These are phyloP conservation scores for Aspergillus candidus DNA, from an alignment of 2,329 filamentous ascomycete species.

Conservation along the genomic window DNA sequence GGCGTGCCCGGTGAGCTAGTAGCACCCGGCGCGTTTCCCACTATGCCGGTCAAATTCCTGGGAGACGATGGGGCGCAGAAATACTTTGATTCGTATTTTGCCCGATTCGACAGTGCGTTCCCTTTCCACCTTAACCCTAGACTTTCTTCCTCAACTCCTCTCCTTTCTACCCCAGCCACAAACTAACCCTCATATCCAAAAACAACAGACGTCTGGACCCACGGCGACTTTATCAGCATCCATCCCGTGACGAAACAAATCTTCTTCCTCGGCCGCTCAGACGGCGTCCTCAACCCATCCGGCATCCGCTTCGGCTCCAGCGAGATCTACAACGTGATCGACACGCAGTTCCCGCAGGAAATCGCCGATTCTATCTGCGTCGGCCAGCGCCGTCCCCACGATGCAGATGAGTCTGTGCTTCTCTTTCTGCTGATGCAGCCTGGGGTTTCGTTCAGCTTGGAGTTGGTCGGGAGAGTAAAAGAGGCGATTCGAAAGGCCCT, in stretches of 20 bases:
- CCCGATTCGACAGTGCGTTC: conserved; percentile 46
- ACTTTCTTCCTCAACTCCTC: neutral
- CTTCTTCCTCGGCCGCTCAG: conserved; percentile 39
- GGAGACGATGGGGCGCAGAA: conserved; percentile 47
- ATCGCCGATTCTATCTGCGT: conserved; percentile 72
- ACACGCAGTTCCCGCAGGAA: conserved; percentile 51
- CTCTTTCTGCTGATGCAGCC: conserved; percentile 56
- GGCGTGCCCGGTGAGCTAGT: conserved; percentile 72
- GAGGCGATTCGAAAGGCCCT: conserved; percentile 59
- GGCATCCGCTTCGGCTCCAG: conserved; percentile 77
- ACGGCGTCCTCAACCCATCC: conserved; percentile 73
- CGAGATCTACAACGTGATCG: conserved; percentile 70
- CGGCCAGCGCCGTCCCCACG: conserved; percentile 61
- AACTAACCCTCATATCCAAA: neutral
- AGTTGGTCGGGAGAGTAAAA: conserved; percentile 56
- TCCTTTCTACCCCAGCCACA: neutral
- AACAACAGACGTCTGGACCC: conserved; percentile 47
- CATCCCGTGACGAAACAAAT: conserved; percentile 60
- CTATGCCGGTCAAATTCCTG: conserved; percentile 64
- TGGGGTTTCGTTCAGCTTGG: conserved; percentile 49
- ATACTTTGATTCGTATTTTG: conserved; percentile 53
- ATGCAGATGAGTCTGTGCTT: conserved; percentile 54
- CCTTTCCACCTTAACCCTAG: too few relatives aligned
- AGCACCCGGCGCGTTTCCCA: conserved; percentile 64
- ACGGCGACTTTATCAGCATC: conserved; percentile 71